Evolutionary conservation across 768 basidiomycete species (phyloP).

Genomic region (Mycena amicta): DNA sequence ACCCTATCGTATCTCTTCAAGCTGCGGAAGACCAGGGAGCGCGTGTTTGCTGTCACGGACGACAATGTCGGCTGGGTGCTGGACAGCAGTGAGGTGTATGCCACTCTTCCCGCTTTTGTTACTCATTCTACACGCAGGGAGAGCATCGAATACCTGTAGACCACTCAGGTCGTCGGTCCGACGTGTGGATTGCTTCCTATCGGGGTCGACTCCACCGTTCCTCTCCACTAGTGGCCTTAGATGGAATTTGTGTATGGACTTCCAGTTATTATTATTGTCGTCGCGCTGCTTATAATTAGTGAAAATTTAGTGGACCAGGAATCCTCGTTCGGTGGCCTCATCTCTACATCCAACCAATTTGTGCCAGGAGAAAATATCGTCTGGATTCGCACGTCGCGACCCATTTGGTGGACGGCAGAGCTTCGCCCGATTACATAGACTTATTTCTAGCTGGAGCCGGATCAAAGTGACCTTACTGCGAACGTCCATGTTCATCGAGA

Average conservation of each 20-base stretch:
- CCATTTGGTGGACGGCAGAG: conserved; percentile 89
- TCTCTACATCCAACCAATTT: conserved; percentile 96
- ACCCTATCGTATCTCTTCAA: conserved; percentile 85
- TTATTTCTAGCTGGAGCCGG: no score
- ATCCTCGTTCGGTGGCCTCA: conserved; percentile 81
- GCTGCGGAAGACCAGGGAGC: conserved; percentile 58
- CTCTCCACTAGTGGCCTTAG: conserved; percentile 83
- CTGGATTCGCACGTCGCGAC: conserved; percentile 73
- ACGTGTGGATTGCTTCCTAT: conserved; percentile 97
- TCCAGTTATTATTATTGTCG: no score
- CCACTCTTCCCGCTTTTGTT: no score
- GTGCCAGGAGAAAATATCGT: conserved; percentile 65
- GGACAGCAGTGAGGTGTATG: no score
- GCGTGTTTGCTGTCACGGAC: conserved; percentile 81
- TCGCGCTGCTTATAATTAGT: no score
- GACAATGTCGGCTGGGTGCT: conserved; percentile 93
- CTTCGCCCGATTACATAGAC: conserved; percentile 11
- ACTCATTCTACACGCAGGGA: no score
- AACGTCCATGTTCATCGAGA: no score
- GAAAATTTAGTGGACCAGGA: conserved; percentile 55
- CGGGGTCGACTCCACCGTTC: conserved; percentile 72
- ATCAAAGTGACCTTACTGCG: no score
- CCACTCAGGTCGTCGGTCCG: conserved; percentile 69
- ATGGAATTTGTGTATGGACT: conserved; percentile 82
- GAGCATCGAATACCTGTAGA: conserved; percentile 80